Evolutionary conservation across 352 stramenopile species (phyloP), one percentile per base, ranked within the genome.

Genomic region (Phytophthora meadii): DNA sequence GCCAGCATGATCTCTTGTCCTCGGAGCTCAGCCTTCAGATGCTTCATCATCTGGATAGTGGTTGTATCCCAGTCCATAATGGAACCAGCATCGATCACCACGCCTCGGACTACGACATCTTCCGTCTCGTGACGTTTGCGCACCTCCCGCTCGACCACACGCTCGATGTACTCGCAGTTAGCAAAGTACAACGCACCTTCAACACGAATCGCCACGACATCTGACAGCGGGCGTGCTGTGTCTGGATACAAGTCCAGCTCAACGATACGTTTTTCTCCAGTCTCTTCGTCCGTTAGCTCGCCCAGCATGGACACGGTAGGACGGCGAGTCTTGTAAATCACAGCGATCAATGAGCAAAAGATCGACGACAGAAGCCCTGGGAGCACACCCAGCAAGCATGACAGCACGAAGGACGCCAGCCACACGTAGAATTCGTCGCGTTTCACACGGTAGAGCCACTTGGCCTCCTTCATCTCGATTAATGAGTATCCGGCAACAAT

Each of bases 41-140:
- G 77, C 54, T 94, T 92, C 79, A 94, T 91, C 82, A 92, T 91
- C 59, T 94, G 87, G 40, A 94, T 91, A 15, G 87, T 92, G 0
- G 87, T 94, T 10, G 82, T 90, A 61, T 94, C 87, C 78, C 85
- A 91, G 47, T 94, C 87, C 81, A 92, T 92, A 53, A 93, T 87
- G 46, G 77, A 93, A 22, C 76, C 73, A 28, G 84, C 84, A 50
- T 94, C 87, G 45, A 93, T 89, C 6, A 89, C 72, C 34, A 92
- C 81, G 32, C 83, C 83, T 36, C 70, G 70, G 36, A 90, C 79
- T 30, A 42, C 54, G 27, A 84, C 76, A 10, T 32, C 61, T 12
- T 76, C 62, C 4, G 60, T 77, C 25, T 74, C 65, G 41, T 74
- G 61, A 6, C 68, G 72, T 40, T 84, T 82, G 10, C 72, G 65